phyloP scores from a whole-genome alignment of 306 rosid genomes.

The Betula pendula region DNA sequence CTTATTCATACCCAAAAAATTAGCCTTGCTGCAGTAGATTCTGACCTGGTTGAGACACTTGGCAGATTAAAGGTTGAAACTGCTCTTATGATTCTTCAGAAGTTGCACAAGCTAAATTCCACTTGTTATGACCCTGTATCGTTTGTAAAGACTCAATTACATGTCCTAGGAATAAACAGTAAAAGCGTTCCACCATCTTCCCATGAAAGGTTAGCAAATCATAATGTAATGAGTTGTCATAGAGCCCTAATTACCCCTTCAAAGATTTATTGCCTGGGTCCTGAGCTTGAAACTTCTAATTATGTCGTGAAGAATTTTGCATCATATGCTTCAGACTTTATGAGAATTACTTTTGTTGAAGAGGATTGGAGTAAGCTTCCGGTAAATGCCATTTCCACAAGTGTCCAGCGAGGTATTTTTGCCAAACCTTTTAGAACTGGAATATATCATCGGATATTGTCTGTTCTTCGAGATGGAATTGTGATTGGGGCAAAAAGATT shows the following conservation, averaged over 20 bases:
- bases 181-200: constrained; percentile 35
- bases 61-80: constrained; percentile 53
- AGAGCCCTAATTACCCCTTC: constrained; percentile 84
- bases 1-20: constrained; percentile 87
- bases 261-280: constrained; percentile 85
- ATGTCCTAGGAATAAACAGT: constrained; percentile 36
- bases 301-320: constrained; percentile 86
- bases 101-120: constrained; percentile 64
- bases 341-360: constrained; percentile 91
- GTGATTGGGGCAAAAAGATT: constrained; percentile 76
- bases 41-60: constrained; percentile 57
- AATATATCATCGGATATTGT: constrained; percentile 65
- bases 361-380: constrained; percentile 94
- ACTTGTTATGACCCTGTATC: constrained; percentile 68
- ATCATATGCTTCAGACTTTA: constrained; percentile 66
- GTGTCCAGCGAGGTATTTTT: constrained; percentile 54
- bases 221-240: constrained; percentile 84
- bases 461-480: constrained; percentile 79
- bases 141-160: constrained; percentile 54
- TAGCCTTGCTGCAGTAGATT: constrained; percentile 59
- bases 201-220: constrained; percentile 43
- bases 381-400: constrained; percentile 56
- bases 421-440: constrained; percentile 63
- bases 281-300: constrained; percentile 90
- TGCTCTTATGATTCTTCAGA: constrained; percentile 54